Base-by-base conservation (phyloP, 176 grass and related monocot genomes). In the Poa pratensis region DNA sequence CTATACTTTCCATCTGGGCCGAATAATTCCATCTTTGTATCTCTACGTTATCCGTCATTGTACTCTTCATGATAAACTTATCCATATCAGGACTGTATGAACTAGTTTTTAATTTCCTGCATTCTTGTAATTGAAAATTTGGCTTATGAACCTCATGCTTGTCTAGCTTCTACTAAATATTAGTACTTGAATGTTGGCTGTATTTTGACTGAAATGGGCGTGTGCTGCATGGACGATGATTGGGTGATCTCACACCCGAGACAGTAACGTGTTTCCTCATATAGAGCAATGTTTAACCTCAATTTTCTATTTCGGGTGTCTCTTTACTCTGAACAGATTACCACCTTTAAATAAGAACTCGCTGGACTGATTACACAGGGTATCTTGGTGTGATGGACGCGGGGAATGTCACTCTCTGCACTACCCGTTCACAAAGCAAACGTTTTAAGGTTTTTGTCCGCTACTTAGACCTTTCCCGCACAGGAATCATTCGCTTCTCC, bases 401-500 rank as follows among this genome's bases (percentile, higher is more conserved):
- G 7, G 28, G 18, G 79, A 72, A 80, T 86, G 66, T 73, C 40
- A 12, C 64, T 5, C 39, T 50, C 42, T 6, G 5, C 9, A 60
- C 84, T 77, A 81, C 68, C 77, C 66, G 28, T 73, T 80, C 26
- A 1, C 84, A 72, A 79, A 54, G 37, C 6, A 14, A 16, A 50
- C 18, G 11, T 16, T 51, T 61, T 75, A 11, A 18, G 45, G 60
- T 40, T 68, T 66, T 81, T 81, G 70, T 87, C 78, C 58, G 30
- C 68, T 80, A 80, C 19, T 35, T 1, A 2, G 9, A 3, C 3
- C 45, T 10, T 69, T 37, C 32, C 22, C 45, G 3, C 32, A 6
- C 43, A 6, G 15, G 78, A 81, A 87, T 87, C 71, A 75, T 82
- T 82, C 85, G 18, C 54, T 13, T 70, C 68, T 27, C 15, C 28